Conservation (phyloP, 305 asterid genomes). For the Fraxinus floribunda region DNA sequence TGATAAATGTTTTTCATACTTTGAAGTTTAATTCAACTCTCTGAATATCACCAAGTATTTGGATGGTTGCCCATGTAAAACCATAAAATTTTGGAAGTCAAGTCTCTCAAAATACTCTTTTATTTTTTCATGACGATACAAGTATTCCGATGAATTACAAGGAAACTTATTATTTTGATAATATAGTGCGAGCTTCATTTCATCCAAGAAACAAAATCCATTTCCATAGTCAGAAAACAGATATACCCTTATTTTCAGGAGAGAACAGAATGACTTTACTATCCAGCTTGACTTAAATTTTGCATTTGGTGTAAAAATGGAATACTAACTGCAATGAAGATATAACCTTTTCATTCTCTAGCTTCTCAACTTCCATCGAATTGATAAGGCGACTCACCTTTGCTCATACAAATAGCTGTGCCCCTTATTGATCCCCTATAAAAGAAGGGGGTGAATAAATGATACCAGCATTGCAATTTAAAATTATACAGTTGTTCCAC, state of each 20-base stretch:
- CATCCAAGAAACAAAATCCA: neutral
- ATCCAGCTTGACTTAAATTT: neutral
- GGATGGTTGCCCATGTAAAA: neutral
- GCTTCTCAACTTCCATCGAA: neutral
- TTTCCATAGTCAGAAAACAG: neutral
- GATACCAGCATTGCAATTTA: neutral
- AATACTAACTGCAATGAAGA: neutral
- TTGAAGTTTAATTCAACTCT: neutral
- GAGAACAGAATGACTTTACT: neutral
- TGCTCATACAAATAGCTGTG: neutral
- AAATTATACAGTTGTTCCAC: conserved; percentile 2
- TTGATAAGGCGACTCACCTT: neutral
- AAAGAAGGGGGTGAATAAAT: neutral
- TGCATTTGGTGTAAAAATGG: conserved; percentile 1
- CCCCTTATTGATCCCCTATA: neutral
- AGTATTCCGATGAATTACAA: neutral
- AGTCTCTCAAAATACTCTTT: neutral
- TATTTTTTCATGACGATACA: neutral
- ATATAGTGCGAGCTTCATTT: neutral
- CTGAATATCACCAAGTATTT: neutral
- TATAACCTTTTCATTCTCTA: neutral
- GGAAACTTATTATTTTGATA: neutral
- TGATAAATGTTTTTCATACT: neutral
- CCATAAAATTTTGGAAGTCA: neutral
- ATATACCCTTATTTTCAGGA: neutral